Evolutionary conservation across 495 filamentous ascomycete genomes (phyloP), one percentile per base, ranked within the genome.

Genomic region (Amniculicola lignicola): DNA sequence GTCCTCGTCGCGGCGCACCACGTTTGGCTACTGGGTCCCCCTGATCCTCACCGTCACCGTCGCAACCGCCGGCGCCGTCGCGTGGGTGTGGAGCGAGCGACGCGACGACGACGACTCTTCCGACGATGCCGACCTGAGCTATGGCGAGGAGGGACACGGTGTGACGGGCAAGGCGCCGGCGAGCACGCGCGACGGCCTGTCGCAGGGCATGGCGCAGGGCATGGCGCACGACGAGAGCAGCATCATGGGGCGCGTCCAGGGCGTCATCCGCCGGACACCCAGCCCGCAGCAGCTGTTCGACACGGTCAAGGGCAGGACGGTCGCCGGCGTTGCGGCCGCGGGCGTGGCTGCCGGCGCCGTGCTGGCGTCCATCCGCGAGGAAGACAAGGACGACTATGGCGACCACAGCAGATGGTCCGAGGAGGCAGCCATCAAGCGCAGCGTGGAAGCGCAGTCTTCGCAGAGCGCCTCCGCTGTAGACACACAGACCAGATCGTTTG

Each of bases 31-130:
- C 72, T 95, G 89, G 88, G 78, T 92, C 48, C 90, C 90, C 49
- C 73, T 95, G 38, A 84, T 83, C 44, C 66, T 95, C 54, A 95
- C 90, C 35, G 82, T 92, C 29, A 89, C 89, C 43, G 79, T 91
- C 59, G 90, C 90, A 29, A 87, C 90, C 19, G 79, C 87, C 46
- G 88, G 89, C 24, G 74, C 93, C 45, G 90, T 83, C 22, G 89
- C 90, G 19, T 96, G 91, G 91, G 81, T 91, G 24, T 95, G 89
- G 90, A 92, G 86, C 71, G 88, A 93, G 73, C 83, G 88, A 66
- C 80, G 73, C 51, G 85, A 84, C 51, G 76, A 86, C 61, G 86
- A 89, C 16, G 81, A 87, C 41, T 83, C 85, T 40, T 54, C 45
- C 19, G 63, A 66, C 40, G 64, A 67, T 36, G 62, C 44, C 3